These are phyloP conservation scores for Streptanthus diversifolius DNA, from an alignment of 345 rosid species.

Conservation along the genomic window DNA sequence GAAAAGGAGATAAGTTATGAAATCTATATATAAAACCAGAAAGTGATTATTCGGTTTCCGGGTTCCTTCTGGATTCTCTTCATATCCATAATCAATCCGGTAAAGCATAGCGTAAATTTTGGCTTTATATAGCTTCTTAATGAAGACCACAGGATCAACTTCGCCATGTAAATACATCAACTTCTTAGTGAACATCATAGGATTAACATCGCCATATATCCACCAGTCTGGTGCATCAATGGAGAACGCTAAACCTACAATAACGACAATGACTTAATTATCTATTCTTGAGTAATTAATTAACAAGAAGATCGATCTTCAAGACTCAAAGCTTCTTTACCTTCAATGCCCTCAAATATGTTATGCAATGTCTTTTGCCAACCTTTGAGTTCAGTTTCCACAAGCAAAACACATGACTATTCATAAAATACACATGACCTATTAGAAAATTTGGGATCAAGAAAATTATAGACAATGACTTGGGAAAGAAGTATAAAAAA, in stretches of 20 bases:
- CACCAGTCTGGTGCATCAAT: constrained; percentile 2
- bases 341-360: constrained; percentile 7
- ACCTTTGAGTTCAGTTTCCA: constrained; percentile 7
- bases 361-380: constrained; percentile 2
- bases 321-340: constrained; percentile 15
- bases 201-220: background rate
- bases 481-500: background rate
- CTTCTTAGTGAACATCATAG: constrained; percentile 15
- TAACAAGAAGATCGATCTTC: background rate
- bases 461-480: background rate
- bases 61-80: constrained; percentile 24
- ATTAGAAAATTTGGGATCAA: background rate
- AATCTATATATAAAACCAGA: constrained; percentile 8
- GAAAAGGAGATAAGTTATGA: constrained; percentile 3
- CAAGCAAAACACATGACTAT: constrained; percentile 19
- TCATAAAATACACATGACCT: background rate
- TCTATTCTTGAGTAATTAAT: background rate
- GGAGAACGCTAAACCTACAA: constrained; percentile 11
- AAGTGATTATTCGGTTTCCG: constrained; percentile 19
- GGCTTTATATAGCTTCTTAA: constrained; percentile 15
- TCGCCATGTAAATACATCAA: constrained; percentile 6
- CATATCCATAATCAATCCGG: constrained; percentile 26
- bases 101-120: constrained; percentile 1
- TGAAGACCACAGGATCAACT: constrained; percentile 22
- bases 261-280: no score